Conservation (phyloP, 345 rosid species). For the Lepidium africanum region DNA sequence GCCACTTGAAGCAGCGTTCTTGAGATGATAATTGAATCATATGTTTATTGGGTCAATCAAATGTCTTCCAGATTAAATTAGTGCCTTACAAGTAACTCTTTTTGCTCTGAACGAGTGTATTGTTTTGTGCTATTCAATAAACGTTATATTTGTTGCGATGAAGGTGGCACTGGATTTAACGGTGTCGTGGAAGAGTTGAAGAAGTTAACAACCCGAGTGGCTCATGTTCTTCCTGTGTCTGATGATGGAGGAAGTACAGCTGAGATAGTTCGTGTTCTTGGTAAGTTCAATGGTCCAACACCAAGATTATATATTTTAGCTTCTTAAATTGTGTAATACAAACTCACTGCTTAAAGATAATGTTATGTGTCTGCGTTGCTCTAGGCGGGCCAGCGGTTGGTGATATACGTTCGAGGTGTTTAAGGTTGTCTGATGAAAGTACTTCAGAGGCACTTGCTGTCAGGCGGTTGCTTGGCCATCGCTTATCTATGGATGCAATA, state of each 20-base stretch:
- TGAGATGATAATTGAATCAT: neutral
- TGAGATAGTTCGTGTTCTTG: slow-evolving; percentile 95
- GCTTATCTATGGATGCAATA: slow-evolving; percentile 52
- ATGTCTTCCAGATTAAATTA: neutral
- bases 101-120: neutral
- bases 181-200: slow-evolving; percentile 91
- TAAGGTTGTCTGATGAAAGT: slow-evolving; percentile 83
- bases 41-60: neutral
- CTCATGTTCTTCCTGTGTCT: slow-evolving; percentile 93
- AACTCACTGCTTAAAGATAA: neutral
- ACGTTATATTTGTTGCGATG: neutral
- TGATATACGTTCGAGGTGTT: slow-evolving; percentile 89
- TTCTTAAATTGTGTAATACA: neutral
- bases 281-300: slow-evolving; percentile 25
- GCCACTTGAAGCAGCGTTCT: neutral
- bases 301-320: neutral
- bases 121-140: no score
- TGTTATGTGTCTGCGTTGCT: neutral
- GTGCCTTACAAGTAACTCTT: neutral
- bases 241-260: slow-evolving; percentile 98
- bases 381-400: slow-evolving; percentile 97
- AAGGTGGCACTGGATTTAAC: slow-evolving; percentile 92
- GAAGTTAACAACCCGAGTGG: slow-evolving; percentile 70
- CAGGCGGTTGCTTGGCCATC: slow-evolving; percentile 80
- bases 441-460: slow-evolving; percentile 80